phyloP scores from a whole-genome alignment of 345 rosid genomes.

The Ceriops decandra region DNA sequence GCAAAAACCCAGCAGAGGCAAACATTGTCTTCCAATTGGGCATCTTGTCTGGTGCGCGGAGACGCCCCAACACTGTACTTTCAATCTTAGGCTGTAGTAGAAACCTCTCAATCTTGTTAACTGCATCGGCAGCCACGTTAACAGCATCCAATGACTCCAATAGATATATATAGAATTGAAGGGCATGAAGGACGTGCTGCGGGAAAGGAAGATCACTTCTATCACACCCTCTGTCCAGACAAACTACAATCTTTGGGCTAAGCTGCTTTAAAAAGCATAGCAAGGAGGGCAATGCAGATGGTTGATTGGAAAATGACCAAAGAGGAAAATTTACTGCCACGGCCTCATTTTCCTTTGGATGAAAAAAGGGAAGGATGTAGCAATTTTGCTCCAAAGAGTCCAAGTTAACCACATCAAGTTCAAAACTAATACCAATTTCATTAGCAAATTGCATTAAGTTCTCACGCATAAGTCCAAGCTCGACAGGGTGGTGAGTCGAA shows the following conservation, averaged over 20 bases:
- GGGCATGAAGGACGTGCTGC: conserved; percentile 64
- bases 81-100: conserved; percentile 67
- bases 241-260: conserved; percentile 73
- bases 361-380: conserved; percentile 32
- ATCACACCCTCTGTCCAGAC: conserved; percentile 77
- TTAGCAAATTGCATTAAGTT: conserved; percentile 46
- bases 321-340: conserved; percentile 51
- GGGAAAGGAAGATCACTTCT: conserved; percentile 72
- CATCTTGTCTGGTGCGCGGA: conserved; percentile 47
- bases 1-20: conserved; percentile 63
- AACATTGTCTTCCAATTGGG: conserved; percentile 76
- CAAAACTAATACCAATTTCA: conserved; percentile 45
- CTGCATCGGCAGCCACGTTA: conserved; percentile 56
- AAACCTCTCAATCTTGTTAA: conserved; percentile 83
- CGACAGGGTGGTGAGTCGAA: conserved; percentile 42
- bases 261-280: conserved; percentile 73
- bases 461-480: conserved; percentile 46
- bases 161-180: conserved; percentile 56
- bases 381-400: conserved; percentile 42
- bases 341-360: conserved; percentile 39
- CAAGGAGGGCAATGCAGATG: conserved; percentile 42
- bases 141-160: conserved; percentile 84
- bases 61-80: conserved; percentile 59
- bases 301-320: conserved; percentile 39
- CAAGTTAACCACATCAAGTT: conserved; percentile 46